phyloP scores from a whole-genome alignment of 1,284 basidiomycete species.

The Rhodotorula sp. region DNA sequence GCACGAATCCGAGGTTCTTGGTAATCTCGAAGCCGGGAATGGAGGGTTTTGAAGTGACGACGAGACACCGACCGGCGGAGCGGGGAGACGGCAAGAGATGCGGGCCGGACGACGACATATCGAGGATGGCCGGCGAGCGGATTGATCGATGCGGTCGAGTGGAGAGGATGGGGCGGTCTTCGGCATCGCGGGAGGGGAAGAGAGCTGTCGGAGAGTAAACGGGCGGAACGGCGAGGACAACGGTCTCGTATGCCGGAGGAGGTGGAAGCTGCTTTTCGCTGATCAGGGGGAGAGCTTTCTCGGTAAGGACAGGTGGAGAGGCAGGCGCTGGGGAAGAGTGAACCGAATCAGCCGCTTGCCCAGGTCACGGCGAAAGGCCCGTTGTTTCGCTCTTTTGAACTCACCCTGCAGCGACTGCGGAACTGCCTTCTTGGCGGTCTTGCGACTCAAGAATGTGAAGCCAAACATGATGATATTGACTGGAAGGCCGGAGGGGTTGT shows the following conservation, averaged over 20 bases:
- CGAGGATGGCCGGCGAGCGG: not conserved
- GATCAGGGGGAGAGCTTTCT: not conserved
- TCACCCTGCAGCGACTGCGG: too few species aligned
- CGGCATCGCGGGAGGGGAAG: not conserved
- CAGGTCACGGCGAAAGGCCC: not conserved
- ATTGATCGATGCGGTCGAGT: not conserved
- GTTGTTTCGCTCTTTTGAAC: not conserved
- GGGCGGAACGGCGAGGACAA: not conserved
- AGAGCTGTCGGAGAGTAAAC: not conserved
- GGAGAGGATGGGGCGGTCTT: not conserved
- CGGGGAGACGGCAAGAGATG: not conserved
- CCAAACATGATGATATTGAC: not conserved
- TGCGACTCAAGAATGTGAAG: not conserved
- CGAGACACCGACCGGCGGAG: not conserved
- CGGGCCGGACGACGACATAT: not conserved
- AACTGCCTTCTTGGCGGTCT: not conserved
- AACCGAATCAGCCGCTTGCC: not conserved
- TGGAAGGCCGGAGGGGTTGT: not conserved
- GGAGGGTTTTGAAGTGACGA: constrained; percentile 4
- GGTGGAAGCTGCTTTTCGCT: not conserved
- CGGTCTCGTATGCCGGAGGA: not conserved
- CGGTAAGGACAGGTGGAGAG: not conserved
- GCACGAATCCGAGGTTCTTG: constrained; percentile 8
- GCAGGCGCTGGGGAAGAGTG: not conserved
- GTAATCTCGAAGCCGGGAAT: constrained; percentile 1